Percentiles rank a stretch among this genome's conserved stretches.
These are phyloP conservation scores for Coffea humblotiana DNA, from an alignment of 305 asterid species.

Conservation along the genomic window DNA sequence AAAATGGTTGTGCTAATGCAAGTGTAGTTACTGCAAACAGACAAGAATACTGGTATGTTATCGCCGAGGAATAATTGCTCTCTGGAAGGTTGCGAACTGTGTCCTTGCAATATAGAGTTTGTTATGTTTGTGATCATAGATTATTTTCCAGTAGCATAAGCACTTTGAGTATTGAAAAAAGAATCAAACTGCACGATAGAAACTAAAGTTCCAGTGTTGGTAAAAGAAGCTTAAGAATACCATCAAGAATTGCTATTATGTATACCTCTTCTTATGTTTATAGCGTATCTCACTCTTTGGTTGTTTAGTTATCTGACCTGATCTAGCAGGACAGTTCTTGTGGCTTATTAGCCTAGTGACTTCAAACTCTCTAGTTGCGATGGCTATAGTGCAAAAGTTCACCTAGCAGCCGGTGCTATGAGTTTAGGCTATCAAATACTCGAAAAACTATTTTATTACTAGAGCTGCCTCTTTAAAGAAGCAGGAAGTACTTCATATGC, in stretches of 20 bases:
- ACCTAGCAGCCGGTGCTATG: neutral
- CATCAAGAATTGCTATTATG: neutral
- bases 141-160: neutral
- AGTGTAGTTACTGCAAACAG: neutral
- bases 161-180: neutral
- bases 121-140: neutral
- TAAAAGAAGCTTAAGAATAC: neutral
- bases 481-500: neutral
- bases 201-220: neutral
- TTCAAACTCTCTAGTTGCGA: neutral
- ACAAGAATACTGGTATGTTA: neutral
- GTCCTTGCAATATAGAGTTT: neutral
- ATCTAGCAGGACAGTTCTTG: neutral
- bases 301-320: neutral
- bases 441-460: neutral
- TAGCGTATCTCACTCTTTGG: neutral
- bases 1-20: neutral
- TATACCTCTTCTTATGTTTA: neutral
- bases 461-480: neutral
- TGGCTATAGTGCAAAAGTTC: neutral
- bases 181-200: neutral
- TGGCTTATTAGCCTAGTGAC: neutral
- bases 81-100: neutral
- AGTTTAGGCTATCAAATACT: neutral
- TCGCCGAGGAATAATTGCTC: neutral